These are phyloP conservation scores for Fusarium beomiforme DNA, from an alignment of 2,329 filamentous ascomycete genomes.

Conservation along the genomic window DNA sequence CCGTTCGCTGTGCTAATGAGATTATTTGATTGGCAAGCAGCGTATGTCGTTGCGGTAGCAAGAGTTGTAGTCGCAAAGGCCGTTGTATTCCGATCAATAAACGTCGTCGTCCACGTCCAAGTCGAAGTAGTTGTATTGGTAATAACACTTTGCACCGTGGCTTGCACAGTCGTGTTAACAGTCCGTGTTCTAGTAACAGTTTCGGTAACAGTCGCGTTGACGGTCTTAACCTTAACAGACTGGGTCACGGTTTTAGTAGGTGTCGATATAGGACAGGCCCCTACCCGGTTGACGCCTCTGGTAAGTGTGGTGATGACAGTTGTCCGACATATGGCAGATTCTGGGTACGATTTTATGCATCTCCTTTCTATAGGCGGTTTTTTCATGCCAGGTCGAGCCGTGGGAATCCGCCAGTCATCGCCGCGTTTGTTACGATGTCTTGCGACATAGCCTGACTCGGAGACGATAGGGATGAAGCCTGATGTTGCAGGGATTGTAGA, in stretches of 20 bases:
- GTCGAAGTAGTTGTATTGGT: background rate
- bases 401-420: fast-evolving
- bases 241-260: background rate
- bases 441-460: background rate
- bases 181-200: background rate
- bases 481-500: background rate
- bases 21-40: background rate
- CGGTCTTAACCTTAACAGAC: background rate
- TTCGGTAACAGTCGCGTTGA: background rate
- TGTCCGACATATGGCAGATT: background rate
- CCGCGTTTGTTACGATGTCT: background rate
- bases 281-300: background rate
- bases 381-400: too few species aligned
- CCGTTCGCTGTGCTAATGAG: background rate
- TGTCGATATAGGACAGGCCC: background rate
- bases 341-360: background rate
- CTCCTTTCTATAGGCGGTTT: too few species aligned
- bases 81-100: background rate
- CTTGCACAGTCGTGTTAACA: background rate
- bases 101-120: background rate
- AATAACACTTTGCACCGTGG: background rate
- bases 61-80: background rate
- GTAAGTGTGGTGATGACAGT: background rate
- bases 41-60: background rate
- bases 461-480: background rate